Conservation (phyloP, 768 basidiomycete species). For the Termitomyces bulborhizus region DNA sequence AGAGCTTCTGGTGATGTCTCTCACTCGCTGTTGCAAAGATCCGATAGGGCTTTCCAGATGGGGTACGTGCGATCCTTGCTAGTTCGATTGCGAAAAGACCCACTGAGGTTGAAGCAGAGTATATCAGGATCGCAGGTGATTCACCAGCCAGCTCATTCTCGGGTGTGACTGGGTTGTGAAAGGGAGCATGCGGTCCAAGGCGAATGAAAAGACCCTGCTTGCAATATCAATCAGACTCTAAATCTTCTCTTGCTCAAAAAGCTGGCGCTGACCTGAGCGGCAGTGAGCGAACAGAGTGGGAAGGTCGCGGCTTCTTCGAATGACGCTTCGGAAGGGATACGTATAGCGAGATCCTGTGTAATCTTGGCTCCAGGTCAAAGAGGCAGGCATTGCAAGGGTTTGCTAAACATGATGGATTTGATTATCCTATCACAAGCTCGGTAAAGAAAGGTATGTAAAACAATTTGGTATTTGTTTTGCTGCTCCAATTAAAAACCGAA, state of each 20-base stretch:
- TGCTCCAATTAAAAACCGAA: too few species aligned
- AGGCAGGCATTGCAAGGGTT: too few species aligned
- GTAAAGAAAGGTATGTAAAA: too few species aligned
- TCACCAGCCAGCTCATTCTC: slow-evolving; percentile 8
- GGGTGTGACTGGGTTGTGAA: slow-evolving; percentile 17
- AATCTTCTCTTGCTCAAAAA: neutral
- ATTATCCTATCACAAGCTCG: too few species aligned
- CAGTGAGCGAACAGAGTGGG: slow-evolving; percentile 26
- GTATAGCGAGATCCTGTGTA: slow-evolving; percentile 20
- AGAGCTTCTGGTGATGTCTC: slow-evolving; percentile 21
- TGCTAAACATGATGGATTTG: too few species aligned
- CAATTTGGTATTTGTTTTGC: too few species aligned
- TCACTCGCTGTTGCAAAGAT: slow-evolving; percentile 25
- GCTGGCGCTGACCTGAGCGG: slow-evolving; percentile 21
- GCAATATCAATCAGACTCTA: neutral
- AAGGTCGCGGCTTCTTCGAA: slow-evolving; percentile 28
- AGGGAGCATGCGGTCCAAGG: slow-evolving; percentile 23
- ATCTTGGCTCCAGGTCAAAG: too few species aligned
- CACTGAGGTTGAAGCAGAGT: slow-evolving; percentile 28
- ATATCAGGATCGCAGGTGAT: slow-evolving; percentile 23
- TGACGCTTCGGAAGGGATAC: slow-evolving; percentile 18
- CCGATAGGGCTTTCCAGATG: slow-evolving; percentile 18
- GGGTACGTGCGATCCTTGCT: slow-evolving; percentile 17
- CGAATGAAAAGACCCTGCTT: slow-evolving; percentile 26
- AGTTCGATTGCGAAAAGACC: slow-evolving; percentile 26